Percentiles rank a stretch among this genome's conserved stretches.
Evolutionary conservation across 805 yeast species (phyloP).

Genomic region (Candida peoriensis): DNA sequence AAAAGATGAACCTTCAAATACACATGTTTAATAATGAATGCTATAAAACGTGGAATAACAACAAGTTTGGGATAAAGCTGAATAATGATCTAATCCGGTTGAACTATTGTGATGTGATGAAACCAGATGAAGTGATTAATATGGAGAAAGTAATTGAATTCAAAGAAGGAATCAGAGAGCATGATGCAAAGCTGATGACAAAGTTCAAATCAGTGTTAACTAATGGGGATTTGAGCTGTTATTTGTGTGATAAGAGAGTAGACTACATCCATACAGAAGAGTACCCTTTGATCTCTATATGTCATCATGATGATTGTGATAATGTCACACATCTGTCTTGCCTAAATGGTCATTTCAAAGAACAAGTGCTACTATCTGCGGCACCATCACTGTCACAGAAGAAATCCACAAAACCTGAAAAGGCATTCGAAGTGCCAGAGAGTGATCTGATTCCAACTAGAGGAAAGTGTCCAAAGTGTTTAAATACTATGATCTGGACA

Average conservation of each 20-base stretch:
- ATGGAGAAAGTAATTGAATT: constrained; percentile 23
- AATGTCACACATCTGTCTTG: constrained; percentile 36
- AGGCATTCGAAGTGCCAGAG: constrained; percentile 6
- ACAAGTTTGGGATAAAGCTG: constrained; percentile 14
- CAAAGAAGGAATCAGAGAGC: constrained; percentile 14
- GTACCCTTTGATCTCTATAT: constrained; percentile 31
- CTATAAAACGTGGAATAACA: constrained; percentile 18
- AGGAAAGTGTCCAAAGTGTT: constrained; percentile 28
- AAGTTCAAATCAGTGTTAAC: constrained; percentile 18
- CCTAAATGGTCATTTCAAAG: constrained; percentile 23
- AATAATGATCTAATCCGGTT: constrained; percentile 5
- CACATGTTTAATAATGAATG: constrained; percentile 36
- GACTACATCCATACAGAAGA: constrained; percentile 31
- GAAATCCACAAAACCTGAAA: neutral
- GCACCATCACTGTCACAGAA: neutral
- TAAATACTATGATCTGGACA: constrained; percentile 25
- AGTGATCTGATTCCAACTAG: constrained; percentile 23
- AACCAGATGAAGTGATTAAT: constrained; percentile 15
- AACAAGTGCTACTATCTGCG: neutral
- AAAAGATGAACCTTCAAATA: constrained; percentile 39
- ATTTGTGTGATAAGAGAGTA: constrained; percentile 26
- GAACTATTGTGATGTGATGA: neutral
- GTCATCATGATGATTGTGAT: constrained; percentile 29
- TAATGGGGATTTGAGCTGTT: constrained; percentile 26
- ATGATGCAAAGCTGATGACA: constrained; percentile 12